Percentiles rank a stretch among this genome's conserved stretches.
Conservation (phyloP, 768 basidiomycete species). For the Pisolithus sp. region DNA sequence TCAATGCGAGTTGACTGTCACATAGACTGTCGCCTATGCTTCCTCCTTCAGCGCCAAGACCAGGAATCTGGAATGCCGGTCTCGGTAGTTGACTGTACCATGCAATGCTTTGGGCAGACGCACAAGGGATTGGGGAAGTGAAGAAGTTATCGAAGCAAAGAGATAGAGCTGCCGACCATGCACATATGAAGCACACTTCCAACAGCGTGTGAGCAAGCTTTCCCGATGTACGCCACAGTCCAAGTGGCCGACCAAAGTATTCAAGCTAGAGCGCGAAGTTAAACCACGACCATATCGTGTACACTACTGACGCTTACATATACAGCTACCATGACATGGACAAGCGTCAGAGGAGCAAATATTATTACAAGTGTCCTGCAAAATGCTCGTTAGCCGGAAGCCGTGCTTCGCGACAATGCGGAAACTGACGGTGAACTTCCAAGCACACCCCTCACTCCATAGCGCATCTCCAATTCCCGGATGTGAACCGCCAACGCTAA, state of each 20-base stretch:
- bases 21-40: constrained; percentile 57
- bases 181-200: constrained; percentile 87
- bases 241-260: constrained; percentile 87
- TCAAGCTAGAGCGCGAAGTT: constrained; percentile 52
- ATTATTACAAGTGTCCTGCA: constrained; percentile 74
- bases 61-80: constrained; percentile 15
- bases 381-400: background rate
- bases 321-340: constrained; percentile 80
- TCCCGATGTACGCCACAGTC: constrained; percentile 84
- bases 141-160: constrained; percentile 91
- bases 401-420: background rate
- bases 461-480: constrained; percentile 46
- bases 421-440: constrained; percentile 73
- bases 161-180: constrained; percentile 88
- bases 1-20: constrained; percentile 68
- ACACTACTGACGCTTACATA: constrained; percentile 50
- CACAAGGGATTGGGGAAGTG: constrained; percentile 78
- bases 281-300: constrained; percentile 11
- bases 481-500: constrained; percentile 77
- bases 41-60: constrained; percentile 37
- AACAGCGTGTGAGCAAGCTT: constrained; percentile 83
- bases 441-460: constrained; percentile 57
- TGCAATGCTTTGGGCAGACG: constrained; percentile 46
- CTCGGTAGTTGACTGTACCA: constrained; percentile 75
- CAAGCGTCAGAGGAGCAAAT: constrained; percentile 74